These are phyloP conservation scores for Botryobasidium botryosum DNA, from an alignment of 768 basidiomycete genomes.

Conservation along the genomic window DNA sequence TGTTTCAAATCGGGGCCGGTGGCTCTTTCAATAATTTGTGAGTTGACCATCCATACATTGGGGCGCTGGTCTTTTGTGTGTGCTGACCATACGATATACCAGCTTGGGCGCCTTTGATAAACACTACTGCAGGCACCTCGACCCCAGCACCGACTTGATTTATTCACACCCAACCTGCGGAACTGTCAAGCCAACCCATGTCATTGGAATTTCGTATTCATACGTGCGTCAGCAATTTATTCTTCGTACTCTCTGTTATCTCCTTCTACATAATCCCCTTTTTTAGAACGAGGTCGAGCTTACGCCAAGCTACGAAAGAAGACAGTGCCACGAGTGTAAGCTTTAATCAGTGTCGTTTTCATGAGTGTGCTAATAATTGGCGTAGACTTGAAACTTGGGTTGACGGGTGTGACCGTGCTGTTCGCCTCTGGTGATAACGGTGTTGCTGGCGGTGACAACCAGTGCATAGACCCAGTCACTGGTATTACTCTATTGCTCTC, in stretches of 20 bases:
- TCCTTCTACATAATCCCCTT: conserved; percentile 22
- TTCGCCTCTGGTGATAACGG: not conserved
- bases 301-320: conserved; percentile 14
- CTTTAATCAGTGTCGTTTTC: conserved; percentile 15
- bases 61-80: too few species aligned
- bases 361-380: conserved; percentile 1
- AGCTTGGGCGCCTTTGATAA: conserved; percentile 22
- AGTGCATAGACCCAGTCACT: too few species aligned
- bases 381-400: not conserved
- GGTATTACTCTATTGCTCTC: not conserved
- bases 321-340: conserved; percentile 27
- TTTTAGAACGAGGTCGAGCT: not conserved
- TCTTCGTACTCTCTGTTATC: too few species aligned
- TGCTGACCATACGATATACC: too few species aligned
- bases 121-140: conserved; percentile 21
- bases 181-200: conserved; percentile 23
- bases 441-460: not conserved
- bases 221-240: too few species aligned
- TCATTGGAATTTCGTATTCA: too few species aligned
- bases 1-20: conserved; percentile 22
- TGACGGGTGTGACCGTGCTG: not conserved
- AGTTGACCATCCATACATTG: too few species aligned
- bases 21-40: conserved; percentile 10
- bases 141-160: conserved; percentile 16
- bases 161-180: conserved; percentile 19